A percentile compares a stretch with the other conserved stretches of the same genome.
Evolutionary conservation across 2,329 filamentous ascomycete species (phyloP).

Genomic region (Metarhizium sp.): DNA sequence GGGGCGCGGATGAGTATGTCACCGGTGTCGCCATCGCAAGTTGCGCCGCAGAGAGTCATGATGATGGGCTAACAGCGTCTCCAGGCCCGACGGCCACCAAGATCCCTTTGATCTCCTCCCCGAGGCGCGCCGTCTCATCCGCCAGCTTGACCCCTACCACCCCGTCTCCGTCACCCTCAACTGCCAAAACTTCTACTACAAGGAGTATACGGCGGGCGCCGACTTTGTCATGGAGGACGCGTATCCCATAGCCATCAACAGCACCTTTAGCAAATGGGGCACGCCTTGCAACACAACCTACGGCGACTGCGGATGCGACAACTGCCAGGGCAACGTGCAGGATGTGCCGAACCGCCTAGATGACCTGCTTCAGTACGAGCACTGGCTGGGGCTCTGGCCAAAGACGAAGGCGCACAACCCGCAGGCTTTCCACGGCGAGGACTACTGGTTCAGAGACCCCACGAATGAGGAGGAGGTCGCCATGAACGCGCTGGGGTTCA

Average conservation of each 20-base stretch:
- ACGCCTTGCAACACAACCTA: slow-evolving; percentile 49
- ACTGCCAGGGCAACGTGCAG: slow-evolving; percentile 41
- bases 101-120: slow-evolving; percentile 40
- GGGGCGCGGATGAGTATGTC: slow-evolving; percentile 34
- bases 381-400: slow-evolving; percentile 31
- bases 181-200: slow-evolving; percentile 53
- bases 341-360: slow-evolving; percentile 39
- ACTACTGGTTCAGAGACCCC: slow-evolving; percentile 38
- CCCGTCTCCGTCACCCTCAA: slow-evolving; percentile 50
- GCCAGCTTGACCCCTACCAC: slow-evolving; percentile 48
- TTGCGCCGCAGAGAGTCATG: too few relatives aligned
- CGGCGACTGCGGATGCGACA: slow-evolving; percentile 55
- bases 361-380: slow-evolving; percentile 26
- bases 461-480: slow-evolving; percentile 31
- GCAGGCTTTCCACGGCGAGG: slow-evolving; percentile 38
- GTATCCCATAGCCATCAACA: slow-evolving; percentile 50
- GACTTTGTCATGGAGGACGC: slow-evolving; percentile 52
- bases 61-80: too few relatives aligned
- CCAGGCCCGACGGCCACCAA: slow-evolving; percentile 43
- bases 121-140: slow-evolving; percentile 33
- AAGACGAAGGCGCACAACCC: slow-evolving; percentile 34
- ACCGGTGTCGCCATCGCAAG: too few relatives aligned
- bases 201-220: slow-evolving; percentile 40
- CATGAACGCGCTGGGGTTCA: slow-evolving; percentile 35
- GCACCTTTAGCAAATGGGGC: slow-evolving; percentile 43